Percentiles rank a stretch among this genome's conserved stretches.
Conservation (phyloP, 768 basidiomycete species). For the Krasilnikovozyma curviuscula region DNA sequence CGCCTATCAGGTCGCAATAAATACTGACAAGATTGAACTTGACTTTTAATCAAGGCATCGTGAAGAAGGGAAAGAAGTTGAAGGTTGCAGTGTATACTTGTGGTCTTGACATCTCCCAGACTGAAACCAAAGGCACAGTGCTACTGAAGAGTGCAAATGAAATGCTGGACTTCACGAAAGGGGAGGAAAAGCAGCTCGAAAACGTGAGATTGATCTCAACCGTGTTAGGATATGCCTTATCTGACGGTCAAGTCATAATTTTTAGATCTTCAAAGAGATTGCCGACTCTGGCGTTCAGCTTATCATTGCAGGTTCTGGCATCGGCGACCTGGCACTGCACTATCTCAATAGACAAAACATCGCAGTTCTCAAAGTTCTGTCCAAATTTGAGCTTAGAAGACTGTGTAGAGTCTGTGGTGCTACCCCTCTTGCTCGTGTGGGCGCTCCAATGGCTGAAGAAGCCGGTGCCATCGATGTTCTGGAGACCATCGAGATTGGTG, state of each 20-base stretch:
- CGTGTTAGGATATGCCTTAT: background rate
- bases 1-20: background rate
- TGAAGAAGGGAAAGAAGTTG: slow-evolving; percentile 64
- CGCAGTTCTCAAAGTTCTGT: slow-evolving; percentile 88
- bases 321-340: slow-evolving; percentile 91
- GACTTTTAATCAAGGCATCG: slow-evolving; percentile 33
- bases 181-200: slow-evolving; percentile 92
- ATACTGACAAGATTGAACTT: too few relatives aligned
- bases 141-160: slow-evolving; percentile 87
- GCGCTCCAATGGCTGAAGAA: slow-evolving; percentile 90
- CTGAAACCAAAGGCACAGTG: slow-evolving; percentile 97
- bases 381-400: slow-evolving; percentile 90
- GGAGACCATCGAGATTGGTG: slow-evolving; percentile 89
- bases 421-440: slow-evolving; percentile 84
- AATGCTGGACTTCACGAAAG: slow-evolving; percentile 87
- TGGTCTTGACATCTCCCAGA: slow-evolving; percentile 80
- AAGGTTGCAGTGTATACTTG: slow-evolving; percentile 94
- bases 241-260: background rate
- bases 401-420: slow-evolving; percentile 89
- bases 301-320: slow-evolving; percentile 74
- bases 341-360: slow-evolving; percentile 87
- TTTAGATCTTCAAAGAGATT: slow-evolving; percentile 86
- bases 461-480: slow-evolving; percentile 84
- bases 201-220: slow-evolving; percentile 32
- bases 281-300: slow-evolving; percentile 86